Base-by-base conservation (phyloP, 179 eudicot genomes). In the Spinacia oleracea region DNA sequence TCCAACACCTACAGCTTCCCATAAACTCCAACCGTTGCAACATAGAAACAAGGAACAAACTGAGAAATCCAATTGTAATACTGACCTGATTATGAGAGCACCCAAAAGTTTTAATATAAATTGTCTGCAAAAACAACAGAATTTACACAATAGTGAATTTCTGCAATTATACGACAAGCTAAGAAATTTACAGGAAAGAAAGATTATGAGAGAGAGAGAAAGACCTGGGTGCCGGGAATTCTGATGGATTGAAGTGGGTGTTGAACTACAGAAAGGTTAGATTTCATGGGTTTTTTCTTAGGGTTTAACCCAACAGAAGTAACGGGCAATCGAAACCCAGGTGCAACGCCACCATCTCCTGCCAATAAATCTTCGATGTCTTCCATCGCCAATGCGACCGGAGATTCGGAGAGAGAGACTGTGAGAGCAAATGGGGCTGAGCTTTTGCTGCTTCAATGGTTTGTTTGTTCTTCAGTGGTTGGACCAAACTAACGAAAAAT, bases 181-280 rank as follows among this genome's bases (percentile, higher is more conserved):
- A 31, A 4, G 18, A 29, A 51, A 46, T 8, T 75, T 18, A 50
- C 51, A n/a, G 16, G 20, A 38, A 38, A 1, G 1, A 42, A 9
- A 67, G 0, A n/a, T n/a, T 72, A 10, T 23, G 59, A 32, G n/a
- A 58, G 38, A 67, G 27, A 69, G 72, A 56, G 34, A 42, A 29
- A 53, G 15, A 91, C 98, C 97, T 95, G 95, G 64, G 98, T 93
- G 77, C 98, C 98, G n/a, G 98, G 98, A 79, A 95, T 89, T 78
- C 84, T 88, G 67, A 92, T 71, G 69, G 94, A 85, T 63, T 82
- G 85, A 82, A 88, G 83, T 21, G 88, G 87, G 79, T 79, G 79
- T 82, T 86, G 89, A 78, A 83, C 64, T 35, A 84, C 77, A 75
- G 70, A 83, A 18, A 35, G 73, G 40, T 48, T 80, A 64, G 81